Evolutionary conservation across 306 rosid species (phyloP), one percentile per base, ranked within the genome.

Genomic region (Alnus glutinosa): DNA sequence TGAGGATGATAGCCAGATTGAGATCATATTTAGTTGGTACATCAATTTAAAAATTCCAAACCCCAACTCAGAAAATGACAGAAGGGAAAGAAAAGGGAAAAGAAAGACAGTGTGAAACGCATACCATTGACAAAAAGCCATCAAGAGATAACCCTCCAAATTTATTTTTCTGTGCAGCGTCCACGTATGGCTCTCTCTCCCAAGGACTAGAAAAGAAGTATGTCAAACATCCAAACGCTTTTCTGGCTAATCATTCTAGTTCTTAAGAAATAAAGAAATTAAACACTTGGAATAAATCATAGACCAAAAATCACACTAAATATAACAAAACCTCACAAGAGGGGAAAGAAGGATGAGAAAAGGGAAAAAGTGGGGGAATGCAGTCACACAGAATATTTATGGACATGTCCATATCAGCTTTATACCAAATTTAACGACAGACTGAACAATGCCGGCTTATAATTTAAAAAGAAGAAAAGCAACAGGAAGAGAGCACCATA

Each of bases 101-200:
- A 18, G 47, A 12, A 73, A 49, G 58, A 19, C 2, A 19, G 7
- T 49, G 9, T 12, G 42, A 72, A 76, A 23, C 2, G 9, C 57
- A 67, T 36, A 86, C 82, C 86, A 83, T 83, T 18, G 99, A 90
- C 80, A 93, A 87, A 81, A 96, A 96, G 50, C 88, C 98, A 79
- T 93, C 94, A 87, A 91, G 85, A 48, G 92, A 88, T 51, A 96
- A 76, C 77, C 93, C 99, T 77, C 94, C 94, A 86, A 96, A 87
- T 70, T 94, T 92, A 78, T 91, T 91, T 84, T 57, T 87, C 87
- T 95, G 92, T 2, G 87, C 96, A 70, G 93, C 89, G 77, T 96
- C 99, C 80, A 81, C 88, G 23, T 86, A 96, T 49, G 90, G 97
- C 70, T 77, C 73, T 79, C 88, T 96, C 58, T 68, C 82, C 93